Percentiles rank a stretch among this genome's conserved stretches.
Evolutionary conservation across 345 rosid species (phyloP).

Genomic region (Dovyalis caffra): DNA sequence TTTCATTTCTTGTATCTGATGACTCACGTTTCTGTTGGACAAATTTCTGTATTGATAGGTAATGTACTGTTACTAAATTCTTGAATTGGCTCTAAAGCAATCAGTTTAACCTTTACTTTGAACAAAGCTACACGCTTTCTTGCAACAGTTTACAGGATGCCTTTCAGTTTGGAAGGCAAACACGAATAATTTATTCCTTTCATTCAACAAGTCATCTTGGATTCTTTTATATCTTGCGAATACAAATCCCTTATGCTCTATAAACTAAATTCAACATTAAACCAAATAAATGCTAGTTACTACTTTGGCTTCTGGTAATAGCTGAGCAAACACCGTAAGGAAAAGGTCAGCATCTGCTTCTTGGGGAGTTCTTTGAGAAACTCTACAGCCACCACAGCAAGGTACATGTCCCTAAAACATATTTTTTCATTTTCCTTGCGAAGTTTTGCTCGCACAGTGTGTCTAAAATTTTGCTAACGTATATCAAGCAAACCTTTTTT

Average conservation of each 20-base stretch:
- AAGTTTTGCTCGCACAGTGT: no score
- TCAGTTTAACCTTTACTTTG: slow-evolving; percentile 8
- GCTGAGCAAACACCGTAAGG: no score
- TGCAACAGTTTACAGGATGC: neutral
- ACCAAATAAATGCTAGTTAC: neutral
- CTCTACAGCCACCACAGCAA: no score
- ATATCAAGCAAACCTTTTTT: neutral
- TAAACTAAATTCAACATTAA: neutral
- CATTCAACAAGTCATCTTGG: slow-evolving; percentile 32
- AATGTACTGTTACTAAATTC: slow-evolving; percentile 15
- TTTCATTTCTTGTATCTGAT: no score
- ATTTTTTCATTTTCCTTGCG: no score
- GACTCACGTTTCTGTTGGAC: neutral
- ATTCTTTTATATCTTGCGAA: slow-evolving; percentile 14
- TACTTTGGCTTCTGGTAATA: neutral
- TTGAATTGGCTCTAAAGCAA: slow-evolving; percentile 20
- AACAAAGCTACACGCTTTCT: slow-evolving; percentile 15
- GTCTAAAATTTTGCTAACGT: no score
- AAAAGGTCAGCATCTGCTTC: no score
- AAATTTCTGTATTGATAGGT: neutral
- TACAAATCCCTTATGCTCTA: no score
- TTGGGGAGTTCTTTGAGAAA: no score
- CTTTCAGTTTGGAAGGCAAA: neutral
- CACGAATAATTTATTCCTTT: neutral
- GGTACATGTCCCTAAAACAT: no score